Percentiles rank a stretch among this genome's conserved stretches.
Evolutionary conservation across 2,329 filamentous ascomycete genomes (phyloP).

Genomic region (Microdochium nivale): DNA sequence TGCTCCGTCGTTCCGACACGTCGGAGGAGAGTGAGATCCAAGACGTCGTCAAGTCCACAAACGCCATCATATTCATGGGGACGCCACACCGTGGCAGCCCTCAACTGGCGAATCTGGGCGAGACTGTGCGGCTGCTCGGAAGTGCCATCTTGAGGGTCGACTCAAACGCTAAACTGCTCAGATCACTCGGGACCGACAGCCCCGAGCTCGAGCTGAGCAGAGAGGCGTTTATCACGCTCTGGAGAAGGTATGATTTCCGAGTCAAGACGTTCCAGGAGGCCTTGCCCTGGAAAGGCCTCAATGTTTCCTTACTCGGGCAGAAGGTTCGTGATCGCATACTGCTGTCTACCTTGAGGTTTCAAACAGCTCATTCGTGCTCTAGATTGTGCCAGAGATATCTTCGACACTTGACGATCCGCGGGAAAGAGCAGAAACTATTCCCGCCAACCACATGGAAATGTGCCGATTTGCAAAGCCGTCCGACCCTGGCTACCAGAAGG

Average conservation of each 20-base stretch:
- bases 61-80: constrained; percentile 6
- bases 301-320: constrained; percentile 3
- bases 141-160: constrained; percentile 3
- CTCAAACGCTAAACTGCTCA: constrained; percentile 4
- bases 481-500: too few species aligned
- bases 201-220: constrained; percentile 6
- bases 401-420: constrained; percentile 7
- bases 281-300: constrained; percentile 4
- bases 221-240: constrained; percentile 6
- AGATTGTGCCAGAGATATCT: constrained; percentile 9
- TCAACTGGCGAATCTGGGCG: constrained; percentile 3
- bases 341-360: too few species aligned
- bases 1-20: constrained; percentile 1
- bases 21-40: constrained; percentile 1
- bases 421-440: constrained; percentile 8
- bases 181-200: constrained; percentile 4
- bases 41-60: constrained; percentile 5
- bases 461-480: constrained; percentile 3
- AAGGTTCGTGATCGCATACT: neutral
- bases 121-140: constrained; percentile 1
- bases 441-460: constrained; percentile 9
- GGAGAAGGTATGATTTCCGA: constrained; percentile 7
- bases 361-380: neutral
- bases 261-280: constrained; percentile 13
- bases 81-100: constrained; percentile 8